A percentile compares a stretch with the other conserved stretches of the same genome.
phyloP scores from a whole-genome alignment of 805 yeast species.

The Ogataea degrootiae region DNA sequence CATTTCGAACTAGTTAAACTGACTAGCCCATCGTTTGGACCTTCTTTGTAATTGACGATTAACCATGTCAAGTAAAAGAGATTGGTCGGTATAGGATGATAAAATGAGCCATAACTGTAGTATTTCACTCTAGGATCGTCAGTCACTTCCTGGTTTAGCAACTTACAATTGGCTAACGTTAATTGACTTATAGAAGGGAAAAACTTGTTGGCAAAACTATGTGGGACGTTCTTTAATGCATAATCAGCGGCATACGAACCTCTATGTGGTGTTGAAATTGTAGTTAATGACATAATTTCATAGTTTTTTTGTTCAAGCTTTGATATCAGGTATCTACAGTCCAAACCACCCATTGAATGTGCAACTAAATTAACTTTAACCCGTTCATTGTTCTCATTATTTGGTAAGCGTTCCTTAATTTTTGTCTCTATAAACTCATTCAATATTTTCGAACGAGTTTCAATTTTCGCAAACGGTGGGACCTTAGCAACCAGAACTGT shows the following conservation, averaged over 20 bases:
- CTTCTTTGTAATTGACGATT: conserved; percentile 44
- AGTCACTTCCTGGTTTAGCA: conserved; percentile 48
- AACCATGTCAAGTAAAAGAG: conserved; percentile 63
- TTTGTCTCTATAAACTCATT: conserved; percentile 42
- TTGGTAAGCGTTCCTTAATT: conserved; percentile 7
- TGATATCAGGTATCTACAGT: conserved; percentile 70
- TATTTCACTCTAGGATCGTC: conserved; percentile 64
- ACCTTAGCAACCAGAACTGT: conserved; percentile 70
- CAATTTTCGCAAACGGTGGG: conserved; percentile 76
- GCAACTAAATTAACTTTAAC: conserved; percentile 70
- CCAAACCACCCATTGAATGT: conserved; percentile 95
- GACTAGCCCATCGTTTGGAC: conserved; percentile 83
- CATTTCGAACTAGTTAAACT: conserved; percentile 73
- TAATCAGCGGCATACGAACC: conserved; percentile 84
- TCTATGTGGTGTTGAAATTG: conserved; percentile 83
- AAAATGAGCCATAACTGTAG: conserved; percentile 79
- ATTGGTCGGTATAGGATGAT: conserved; percentile 57
- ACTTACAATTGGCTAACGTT: conserved; percentile 47
- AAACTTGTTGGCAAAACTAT: conserved; percentile 9
- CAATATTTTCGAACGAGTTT: conserved; percentile 58
- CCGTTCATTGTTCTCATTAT: conserved; percentile 25
- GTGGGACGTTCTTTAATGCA: conserved; percentile 33
- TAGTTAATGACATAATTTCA: conserved; percentile 70
- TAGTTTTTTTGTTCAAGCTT: conserved; percentile 43
- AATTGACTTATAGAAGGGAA: conserved; percentile 53